phyloP scores from a whole-genome alignment of 148 eudicot genomes.

The Fagopyrum homotropicum region DNA sequence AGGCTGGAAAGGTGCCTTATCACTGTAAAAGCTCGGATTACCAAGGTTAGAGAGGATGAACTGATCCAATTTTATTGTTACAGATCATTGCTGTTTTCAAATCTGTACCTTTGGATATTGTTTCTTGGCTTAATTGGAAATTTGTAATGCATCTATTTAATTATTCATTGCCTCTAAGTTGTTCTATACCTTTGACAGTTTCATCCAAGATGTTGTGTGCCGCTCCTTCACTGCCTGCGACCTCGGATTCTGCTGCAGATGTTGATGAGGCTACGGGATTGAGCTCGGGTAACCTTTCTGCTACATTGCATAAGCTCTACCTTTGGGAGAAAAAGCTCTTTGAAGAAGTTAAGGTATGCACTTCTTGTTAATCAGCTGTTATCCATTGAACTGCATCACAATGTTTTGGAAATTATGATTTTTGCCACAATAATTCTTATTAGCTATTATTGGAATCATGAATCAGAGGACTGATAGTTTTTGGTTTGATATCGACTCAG shows the following conservation, averaged over 20 bases:
- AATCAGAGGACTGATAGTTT: not conserved
- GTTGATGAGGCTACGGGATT: slow-evolving; percentile 43
- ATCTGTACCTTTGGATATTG: not conserved
- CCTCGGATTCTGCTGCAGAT: slow-evolving; percentile 32
- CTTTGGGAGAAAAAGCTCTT: slow-evolving; percentile 96
- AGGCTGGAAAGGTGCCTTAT: slow-evolving; percentile 66
- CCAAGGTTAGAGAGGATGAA: slow-evolving; percentile 39
- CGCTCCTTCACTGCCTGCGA: slow-evolving; percentile 57
- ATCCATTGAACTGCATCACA: not conserved
- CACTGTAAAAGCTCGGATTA: slow-evolving; percentile 50
- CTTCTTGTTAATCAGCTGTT: not conserved
- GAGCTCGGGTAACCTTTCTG: slow-evolving; percentile 62
- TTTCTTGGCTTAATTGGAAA: not conserved
- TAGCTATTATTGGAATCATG: not conserved
- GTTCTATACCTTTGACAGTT: slow-evolving; percentile 29
- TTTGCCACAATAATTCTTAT: not conserved
- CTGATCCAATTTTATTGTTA: not conserved
- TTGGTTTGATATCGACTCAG: not conserved
- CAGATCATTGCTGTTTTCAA: not conserved
- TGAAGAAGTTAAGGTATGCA: slow-evolving; percentile 87
- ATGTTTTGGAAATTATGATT: not conserved
- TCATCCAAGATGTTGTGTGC: slow-evolving; percentile 76
- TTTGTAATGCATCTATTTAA: not conserved
- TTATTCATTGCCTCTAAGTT: not conserved
- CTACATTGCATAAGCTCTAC: slow-evolving; percentile 82